phyloP scores from a whole-genome alignment of 2,329 filamentous ascomycete species.

The Aspergillus sp. region DNA sequence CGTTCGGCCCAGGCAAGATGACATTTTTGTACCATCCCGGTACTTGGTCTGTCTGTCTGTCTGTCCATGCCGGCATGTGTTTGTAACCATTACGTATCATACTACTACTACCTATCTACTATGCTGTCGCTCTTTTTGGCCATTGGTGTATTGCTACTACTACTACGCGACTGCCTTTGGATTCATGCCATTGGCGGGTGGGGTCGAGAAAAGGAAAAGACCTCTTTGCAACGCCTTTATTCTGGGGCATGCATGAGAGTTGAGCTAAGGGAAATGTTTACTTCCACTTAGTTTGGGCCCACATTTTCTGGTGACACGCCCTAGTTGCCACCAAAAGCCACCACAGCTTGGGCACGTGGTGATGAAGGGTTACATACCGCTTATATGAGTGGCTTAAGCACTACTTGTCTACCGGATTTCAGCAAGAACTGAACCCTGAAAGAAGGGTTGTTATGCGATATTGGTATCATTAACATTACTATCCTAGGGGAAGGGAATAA shows the following conservation, averaged over 20 bases:
- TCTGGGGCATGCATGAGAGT: background rate
- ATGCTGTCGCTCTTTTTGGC: background rate
- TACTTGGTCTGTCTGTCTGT: background rate
- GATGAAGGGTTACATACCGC: background rate
- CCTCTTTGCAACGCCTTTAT: background rate
- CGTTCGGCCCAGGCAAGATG: background rate
- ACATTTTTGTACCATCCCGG: background rate
- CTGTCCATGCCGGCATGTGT: background rate
- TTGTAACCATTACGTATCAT: conserved; percentile 1
- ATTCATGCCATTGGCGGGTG: background rate
- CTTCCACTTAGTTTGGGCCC: background rate
- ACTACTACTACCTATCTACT: background rate
- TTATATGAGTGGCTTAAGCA: background rate
- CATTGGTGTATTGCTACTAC: background rate
- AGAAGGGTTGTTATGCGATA: background rate
- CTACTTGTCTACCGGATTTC: background rate
- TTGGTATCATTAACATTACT: conserved; percentile 3
- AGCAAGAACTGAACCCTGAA: background rate
- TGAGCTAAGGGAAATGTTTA: background rate
- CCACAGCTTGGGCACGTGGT: background rate
- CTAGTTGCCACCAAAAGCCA: background rate
- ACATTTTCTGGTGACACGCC: background rate
- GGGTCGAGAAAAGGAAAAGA: background rate
- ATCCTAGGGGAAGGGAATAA: background rate
- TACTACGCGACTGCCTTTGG: background rate